Evolutionary conservation across 1,284 basidiomycete genomes (phyloP).

Genomic region (Flammula alnicola): DNA sequence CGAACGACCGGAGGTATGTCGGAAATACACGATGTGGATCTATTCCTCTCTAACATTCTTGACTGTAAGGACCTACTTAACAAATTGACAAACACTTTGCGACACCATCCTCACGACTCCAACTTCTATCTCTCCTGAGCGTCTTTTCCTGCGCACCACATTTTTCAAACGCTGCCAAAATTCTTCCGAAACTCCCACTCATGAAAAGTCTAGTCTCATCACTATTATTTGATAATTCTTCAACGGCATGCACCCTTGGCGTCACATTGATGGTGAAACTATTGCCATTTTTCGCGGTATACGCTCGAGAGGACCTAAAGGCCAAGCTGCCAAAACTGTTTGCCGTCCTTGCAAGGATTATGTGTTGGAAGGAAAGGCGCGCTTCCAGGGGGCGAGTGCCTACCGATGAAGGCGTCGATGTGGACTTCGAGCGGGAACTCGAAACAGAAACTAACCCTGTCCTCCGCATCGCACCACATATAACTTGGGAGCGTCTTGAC

Average conservation of each 20-base stretch:
- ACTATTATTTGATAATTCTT: slow-evolving; percentile 72
- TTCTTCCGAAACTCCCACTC: slow-evolving; percentile 66
- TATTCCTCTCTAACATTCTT: slow-evolving; percentile 14
- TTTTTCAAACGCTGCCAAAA: slow-evolving; percentile 52
- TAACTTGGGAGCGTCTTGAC: slow-evolving; percentile 70
- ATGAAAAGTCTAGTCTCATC: slow-evolving; percentile 64
- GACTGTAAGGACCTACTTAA: slow-evolving; percentile 61
- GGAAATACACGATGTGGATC: slow-evolving; percentile 18
- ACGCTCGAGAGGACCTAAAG: slow-evolving; percentile 59
- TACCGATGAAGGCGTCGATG: slow-evolving; percentile 32
- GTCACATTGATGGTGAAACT: slow-evolving; percentile 69
- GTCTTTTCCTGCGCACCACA: slow-evolving; percentile 57
- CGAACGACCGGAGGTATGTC: slow-evolving; percentile 62
- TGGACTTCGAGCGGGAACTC: slow-evolving; percentile 44
- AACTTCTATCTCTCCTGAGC: slow-evolving; percentile 67
- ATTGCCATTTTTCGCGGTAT: slow-evolving; percentile 73
- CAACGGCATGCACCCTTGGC: slow-evolving; percentile 66
- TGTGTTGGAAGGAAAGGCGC: slow-evolving; percentile 70
- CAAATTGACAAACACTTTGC: slow-evolving; percentile 67
- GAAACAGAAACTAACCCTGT: slow-evolving; percentile 40
- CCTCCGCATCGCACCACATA: slow-evolving; percentile 52
- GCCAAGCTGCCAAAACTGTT: slow-evolving; percentile 63
- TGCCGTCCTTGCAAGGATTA: slow-evolving; percentile 64
- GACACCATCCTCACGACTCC: slow-evolving; percentile 63
- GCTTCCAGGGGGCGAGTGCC: slow-evolving; percentile 30